Evolutionary conservation across 306 rosid species (phyloP).

Genomic region (Senna tora): DNA sequence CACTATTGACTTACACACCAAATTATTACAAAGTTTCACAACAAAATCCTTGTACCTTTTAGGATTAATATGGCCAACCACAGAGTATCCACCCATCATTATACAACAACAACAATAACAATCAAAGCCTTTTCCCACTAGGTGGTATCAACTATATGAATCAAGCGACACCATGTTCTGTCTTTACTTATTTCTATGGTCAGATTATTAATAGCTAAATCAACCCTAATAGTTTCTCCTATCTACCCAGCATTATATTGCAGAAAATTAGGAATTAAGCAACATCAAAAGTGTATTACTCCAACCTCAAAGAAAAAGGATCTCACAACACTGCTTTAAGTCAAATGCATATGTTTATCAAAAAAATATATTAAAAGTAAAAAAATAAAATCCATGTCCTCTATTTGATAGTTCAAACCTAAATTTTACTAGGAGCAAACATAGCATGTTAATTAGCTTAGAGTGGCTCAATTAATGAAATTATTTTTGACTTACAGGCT

Average conservation of each 20-base stretch:
- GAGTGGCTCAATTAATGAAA: background rate
- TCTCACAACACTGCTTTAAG: background rate
- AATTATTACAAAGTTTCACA: background rate
- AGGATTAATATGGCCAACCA: background rate
- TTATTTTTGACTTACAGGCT: background rate
- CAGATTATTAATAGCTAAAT: no score
- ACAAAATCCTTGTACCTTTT: background rate
- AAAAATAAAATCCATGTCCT: background rate
- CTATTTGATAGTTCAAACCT: background rate
- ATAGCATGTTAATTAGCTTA: background rate
- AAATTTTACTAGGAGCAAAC: background rate
- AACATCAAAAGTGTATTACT: background rate
- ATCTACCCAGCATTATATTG: background rate
- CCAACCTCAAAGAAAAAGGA: slow-evolving; percentile 1
- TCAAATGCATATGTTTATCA: background rate
- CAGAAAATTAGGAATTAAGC: no score
- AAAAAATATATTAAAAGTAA: no score
- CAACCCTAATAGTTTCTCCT: no score
- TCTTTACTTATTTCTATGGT: no score
- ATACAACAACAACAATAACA: no score
- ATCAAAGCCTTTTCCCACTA: no score
- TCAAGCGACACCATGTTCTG: no score
- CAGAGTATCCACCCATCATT: background rate
- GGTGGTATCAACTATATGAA: no score
- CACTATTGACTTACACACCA: background rate